These are phyloP conservation scores for Uromyces viciae-fabae DNA, from an alignment of 1,284 basidiomycete genomes.

Conservation along the genomic window DNA sequence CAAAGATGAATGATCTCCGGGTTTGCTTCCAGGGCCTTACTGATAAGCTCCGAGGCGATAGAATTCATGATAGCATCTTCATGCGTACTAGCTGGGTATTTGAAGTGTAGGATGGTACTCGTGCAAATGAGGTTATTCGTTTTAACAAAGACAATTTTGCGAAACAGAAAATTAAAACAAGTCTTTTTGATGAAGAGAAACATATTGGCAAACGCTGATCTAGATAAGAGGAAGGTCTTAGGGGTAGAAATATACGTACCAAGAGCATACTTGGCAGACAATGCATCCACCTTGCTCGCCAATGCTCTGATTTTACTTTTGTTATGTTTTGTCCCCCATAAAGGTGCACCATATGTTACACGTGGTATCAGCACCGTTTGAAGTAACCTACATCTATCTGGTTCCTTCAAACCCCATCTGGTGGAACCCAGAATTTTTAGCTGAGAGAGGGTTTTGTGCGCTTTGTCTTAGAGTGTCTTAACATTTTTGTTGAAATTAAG, in stretches of 20 bases:
- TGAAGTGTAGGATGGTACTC: too few species aligned
- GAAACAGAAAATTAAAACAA: not conserved
- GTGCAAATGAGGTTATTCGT: not conserved
- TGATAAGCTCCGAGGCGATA: not conserved
- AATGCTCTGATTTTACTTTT: not conserved
- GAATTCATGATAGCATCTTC: not conserved
- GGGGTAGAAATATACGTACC: not conserved
- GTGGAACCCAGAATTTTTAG: not conserved
- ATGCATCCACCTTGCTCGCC: not conserved
- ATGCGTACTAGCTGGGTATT: not conserved
- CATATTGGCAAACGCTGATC: not conserved
- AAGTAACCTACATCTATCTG: not conserved
- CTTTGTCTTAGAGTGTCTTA: not conserved
- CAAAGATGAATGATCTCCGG: too few species aligned
- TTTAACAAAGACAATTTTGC: not conserved
- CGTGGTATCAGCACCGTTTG: not conserved
- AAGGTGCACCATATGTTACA: not conserved
- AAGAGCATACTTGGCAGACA: not conserved
- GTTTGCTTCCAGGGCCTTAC: not conserved
- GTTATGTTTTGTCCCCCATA: not conserved
- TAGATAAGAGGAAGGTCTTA: not conserved
- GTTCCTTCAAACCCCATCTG: not conserved
- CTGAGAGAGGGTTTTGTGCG: not conserved
- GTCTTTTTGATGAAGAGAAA: not conserved
- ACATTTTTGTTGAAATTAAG: constrained; percentile 5